Conservation (phyloP, 2,329 filamentous ascomycete species). For the Colletotrichum caudatum region DNA sequence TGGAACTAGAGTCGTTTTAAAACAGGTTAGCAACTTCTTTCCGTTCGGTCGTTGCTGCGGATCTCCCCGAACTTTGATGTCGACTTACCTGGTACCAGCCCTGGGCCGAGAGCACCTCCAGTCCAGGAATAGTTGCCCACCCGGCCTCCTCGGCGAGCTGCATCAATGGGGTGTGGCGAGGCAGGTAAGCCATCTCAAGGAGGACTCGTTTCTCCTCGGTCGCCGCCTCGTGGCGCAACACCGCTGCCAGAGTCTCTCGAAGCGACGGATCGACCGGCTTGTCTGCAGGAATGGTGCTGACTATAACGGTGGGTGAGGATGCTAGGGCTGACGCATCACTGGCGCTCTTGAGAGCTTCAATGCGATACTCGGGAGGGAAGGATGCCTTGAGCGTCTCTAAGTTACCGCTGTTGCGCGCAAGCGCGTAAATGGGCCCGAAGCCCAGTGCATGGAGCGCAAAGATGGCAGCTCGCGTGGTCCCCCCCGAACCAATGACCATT, state of each 20-base stretch:
- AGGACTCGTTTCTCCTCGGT: constrained; percentile 68
- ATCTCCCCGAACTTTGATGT: no score
- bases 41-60: neutral
- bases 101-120: constrained; percentile 91
- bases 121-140: constrained; percentile 86
- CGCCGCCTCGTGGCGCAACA: constrained; percentile 59
- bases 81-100: constrained; percentile 83
- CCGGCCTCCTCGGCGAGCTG: constrained; percentile 80
- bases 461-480: constrained; percentile 91
- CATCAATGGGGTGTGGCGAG: constrained; percentile 85
- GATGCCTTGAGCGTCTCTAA: constrained; percentile 74
- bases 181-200: constrained; percentile 97
- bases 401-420: constrained; percentile 80
- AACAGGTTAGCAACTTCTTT: constrained; percentile 44
- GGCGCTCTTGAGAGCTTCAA: constrained; percentile 66
- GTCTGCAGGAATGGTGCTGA: constrained; percentile 93
- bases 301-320: constrained; percentile 75
- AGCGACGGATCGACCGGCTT: constrained; percentile 81
- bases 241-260: constrained; percentile 70
- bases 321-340: constrained; percentile 5
- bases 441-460: constrained; percentile 88
- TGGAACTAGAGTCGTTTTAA: constrained; percentile 70
- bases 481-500: constrained; percentile 90
- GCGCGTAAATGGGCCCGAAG: constrained; percentile 87
- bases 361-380: constrained; percentile 80